Evolutionary conservation across 805 yeast species (phyloP), one percentile per base, ranked within the genome.

Genomic region (Huiozyma sinensis): DNA sequence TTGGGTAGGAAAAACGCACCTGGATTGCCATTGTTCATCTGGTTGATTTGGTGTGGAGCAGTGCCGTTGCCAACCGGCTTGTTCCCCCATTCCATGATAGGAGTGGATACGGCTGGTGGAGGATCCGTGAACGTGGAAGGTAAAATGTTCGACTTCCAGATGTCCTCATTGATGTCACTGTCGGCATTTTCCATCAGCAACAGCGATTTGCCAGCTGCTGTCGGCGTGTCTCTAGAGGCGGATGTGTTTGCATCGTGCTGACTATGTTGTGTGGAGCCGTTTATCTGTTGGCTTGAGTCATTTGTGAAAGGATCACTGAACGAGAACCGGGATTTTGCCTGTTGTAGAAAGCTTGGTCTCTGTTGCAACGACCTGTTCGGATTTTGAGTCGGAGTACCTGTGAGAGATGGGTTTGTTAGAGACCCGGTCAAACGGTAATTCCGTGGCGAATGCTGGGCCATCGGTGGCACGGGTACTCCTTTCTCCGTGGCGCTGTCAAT

Each of bases 231-330:
- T 10, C 45, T 44, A 27, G 24, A 17, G 24, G 24, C 24, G 9
- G 9, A 11, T 9, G 33, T 31, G 11, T 11, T 31, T 11, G n/a
- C 33, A 11, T 31, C n/a, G n/a, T 31, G 9, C 33, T 8, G n/a
- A 9, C n/a, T 11, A 11, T 8, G 33, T 8, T 45, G 47, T 10
- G 42, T 30, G 39, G 49, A 39, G 27, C 45, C 40, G 38, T 39
- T 17, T 28, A 10, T 4, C 24, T 41, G 40, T 33, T 53, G 50
- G 33, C 28, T 34, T 27, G 27, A 48, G 43, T 49, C 50, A 28
- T 49, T 53, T 34, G 42, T 60, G 52, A 71, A 72, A 8, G 84
- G 83, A 56, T 79, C 85, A 49, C 77, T 71, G 56, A 80, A 80
- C 37, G 80, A 65, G 53, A 80, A 79, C 44, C 52, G 47, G 7